Base-by-base conservation (phyloP, 495 filamentous ascomycete species). In the Podospora pseudopauciseta region DNA sequence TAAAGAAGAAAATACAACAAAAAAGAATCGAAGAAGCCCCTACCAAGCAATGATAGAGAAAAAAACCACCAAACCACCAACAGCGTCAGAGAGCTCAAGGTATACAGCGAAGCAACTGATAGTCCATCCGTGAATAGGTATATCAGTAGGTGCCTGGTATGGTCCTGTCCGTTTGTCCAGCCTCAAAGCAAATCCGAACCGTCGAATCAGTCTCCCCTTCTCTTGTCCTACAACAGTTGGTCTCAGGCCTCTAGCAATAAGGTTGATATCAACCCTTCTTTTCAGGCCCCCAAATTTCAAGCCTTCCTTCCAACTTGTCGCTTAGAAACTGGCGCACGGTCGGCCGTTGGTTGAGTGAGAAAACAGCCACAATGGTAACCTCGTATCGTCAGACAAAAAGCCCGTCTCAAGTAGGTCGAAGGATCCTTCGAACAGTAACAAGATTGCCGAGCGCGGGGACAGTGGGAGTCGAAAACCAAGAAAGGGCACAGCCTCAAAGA, bases 61-160 rank as follows among this genome's bases (percentile, higher is more conserved):
- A 16, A 13, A 49, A 23, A 18, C 2, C 56, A 5, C 19, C 19
- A 9, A 59, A 27, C 16, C 16, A 59, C 19, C 19, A 13, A 59
- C 4, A 59, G 19, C 16, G 55, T 59, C 56, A 23, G 56, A 20
- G 4, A 59, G 7, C 0, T 9, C 26, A 27, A 49, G n/a, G 65
- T 72, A 72, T 39, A 61, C 70, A 65, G 66, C 55, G 70, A 63
- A 59, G 60, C 73, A 59, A 13, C 9, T 59, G 26, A 59, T 11
- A 3, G 39, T 49, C 39, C 39, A 49, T 49, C 39, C 39, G 39
- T 23, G 23, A 23, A 23, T 49, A 49, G 39, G 39, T 39, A 16
- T 49, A 16, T 49, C 30, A 32, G 39, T 49, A 49, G 5, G 34
- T 39, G 11, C 3, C 34, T 3, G 0, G 34, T 39, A 39, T 39